Evolutionary conservation across 768 basidiomycete genomes (phyloP).

Genomic region (Mycena sanguinolenta): DNA sequence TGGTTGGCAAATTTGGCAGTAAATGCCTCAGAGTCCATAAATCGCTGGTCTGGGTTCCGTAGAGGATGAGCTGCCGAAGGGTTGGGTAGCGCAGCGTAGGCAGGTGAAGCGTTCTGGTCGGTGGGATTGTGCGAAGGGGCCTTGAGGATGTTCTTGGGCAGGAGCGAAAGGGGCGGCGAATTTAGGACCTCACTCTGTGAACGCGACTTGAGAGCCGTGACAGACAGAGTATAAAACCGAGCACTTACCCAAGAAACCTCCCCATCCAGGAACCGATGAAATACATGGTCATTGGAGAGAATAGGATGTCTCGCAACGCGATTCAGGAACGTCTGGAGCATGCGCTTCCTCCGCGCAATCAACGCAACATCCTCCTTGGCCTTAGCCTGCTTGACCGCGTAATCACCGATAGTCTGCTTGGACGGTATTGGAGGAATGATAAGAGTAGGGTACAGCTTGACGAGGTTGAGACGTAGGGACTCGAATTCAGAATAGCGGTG

Average conservation of each 20-base stretch:
- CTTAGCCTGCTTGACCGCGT: conserved; percentile 96
- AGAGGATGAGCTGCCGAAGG: conserved; percentile 91
- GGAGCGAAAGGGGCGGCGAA: conserved; percentile 89
- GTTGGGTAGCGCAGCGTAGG: conserved; percentile 89
- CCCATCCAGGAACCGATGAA: conserved; percentile 95
- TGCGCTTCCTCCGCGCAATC: conserved; percentile 92
- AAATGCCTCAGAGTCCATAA: conserved; percentile 95
- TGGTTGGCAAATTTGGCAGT: conserved; percentile 96
- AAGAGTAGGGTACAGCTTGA: conserved; percentile 92
- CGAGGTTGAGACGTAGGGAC: conserved; percentile 85
- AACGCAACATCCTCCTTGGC: conserved; percentile 96
- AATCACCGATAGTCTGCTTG: conserved; percentile 95
- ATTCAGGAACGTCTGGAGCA: conserved; percentile 96
- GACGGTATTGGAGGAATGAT: conserved; percentile 98
- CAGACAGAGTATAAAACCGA: conserved; percentile 14
- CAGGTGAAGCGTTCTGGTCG: conserved; percentile 76
- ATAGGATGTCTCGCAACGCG: conserved; percentile 93
- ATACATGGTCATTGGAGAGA: conserved; percentile 94
- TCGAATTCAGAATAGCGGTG: conserved; percentile 99
- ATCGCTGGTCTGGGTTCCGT: conserved; percentile 94
- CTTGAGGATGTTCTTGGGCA: conserved; percentile 96
- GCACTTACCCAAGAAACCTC: conserved; percentile 91
- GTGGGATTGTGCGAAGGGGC: conserved; percentile 97
- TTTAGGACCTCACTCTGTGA: conserved; percentile 89
- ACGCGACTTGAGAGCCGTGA: not conserved